Evolutionary conservation across 2,329 filamentous ascomycete genomes (phyloP).

Genomic region (Rhynchosporium graminicola): DNA sequence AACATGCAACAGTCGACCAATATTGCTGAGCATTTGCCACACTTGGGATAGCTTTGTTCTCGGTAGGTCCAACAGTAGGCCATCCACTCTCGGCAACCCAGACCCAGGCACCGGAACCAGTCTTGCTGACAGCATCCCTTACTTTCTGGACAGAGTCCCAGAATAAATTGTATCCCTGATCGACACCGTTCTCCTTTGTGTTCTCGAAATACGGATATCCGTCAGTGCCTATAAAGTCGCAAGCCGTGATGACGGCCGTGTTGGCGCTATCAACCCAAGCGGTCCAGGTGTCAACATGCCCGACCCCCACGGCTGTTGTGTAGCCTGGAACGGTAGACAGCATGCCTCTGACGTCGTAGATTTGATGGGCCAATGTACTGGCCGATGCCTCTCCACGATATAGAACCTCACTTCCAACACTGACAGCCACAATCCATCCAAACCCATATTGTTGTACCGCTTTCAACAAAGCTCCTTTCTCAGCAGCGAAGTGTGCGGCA

Average conservation of each 20-base stretch:
- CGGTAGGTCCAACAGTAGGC: slow-evolving; percentile 56
- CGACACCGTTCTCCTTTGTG: slow-evolving; percentile 56
- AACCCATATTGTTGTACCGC: slow-evolving; percentile 58
- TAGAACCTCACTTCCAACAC: slow-evolving; percentile 67
- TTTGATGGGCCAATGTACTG: slow-evolving; percentile 46
- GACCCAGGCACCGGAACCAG: slow-evolving; percentile 54
- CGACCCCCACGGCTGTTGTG: slow-evolving; percentile 55
- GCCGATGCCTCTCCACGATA: slow-evolving; percentile 55
- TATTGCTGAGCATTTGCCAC: slow-evolving; percentile 62
- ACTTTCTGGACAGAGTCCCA: slow-evolving; percentile 41
- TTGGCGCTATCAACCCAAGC: slow-evolving; percentile 61
- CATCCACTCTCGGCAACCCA: slow-evolving; percentile 68
- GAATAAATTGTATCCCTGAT: slow-evolving; percentile 57
- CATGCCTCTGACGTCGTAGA: slow-evolving; percentile 55
- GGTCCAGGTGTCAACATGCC: slow-evolving; percentile 71
- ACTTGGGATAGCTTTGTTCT: slow-evolving; percentile 56
- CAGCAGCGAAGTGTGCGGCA: slow-evolving; percentile 55
- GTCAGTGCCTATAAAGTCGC: slow-evolving; percentile 66
- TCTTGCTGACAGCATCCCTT: slow-evolving; percentile 42
- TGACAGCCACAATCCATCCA: slow-evolving; percentile 63
- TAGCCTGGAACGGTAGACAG: slow-evolving; percentile 49
- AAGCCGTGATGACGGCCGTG: slow-evolving; percentile 59
- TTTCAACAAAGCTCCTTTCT: slow-evolving; percentile 60
- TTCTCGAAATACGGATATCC: slow-evolving; percentile 68
- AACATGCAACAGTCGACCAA: slow-evolving; percentile 64